phyloP scores from a whole-genome alignment of 2,329 filamentous ascomycete species.

The Verticillium klebahnii region DNA sequence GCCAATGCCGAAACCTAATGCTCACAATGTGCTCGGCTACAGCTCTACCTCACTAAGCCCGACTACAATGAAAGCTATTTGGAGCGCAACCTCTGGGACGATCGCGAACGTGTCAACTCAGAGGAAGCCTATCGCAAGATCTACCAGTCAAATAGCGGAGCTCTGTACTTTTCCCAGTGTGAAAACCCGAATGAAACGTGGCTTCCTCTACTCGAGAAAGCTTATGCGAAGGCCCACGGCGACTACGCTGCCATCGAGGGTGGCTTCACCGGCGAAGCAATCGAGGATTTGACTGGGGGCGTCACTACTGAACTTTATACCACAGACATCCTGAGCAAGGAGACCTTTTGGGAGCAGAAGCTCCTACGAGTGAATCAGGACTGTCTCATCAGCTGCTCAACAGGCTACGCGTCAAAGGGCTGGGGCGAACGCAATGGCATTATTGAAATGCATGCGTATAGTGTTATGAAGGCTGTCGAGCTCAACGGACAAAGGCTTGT shows the following conservation, averaged over 20 bases:
- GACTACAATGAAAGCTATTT: slow-evolving; percentile 57
- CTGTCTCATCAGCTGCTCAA: slow-evolving; percentile 64
- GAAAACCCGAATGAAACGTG: slow-evolving; percentile 73
- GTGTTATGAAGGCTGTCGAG: slow-evolving; percentile 54
- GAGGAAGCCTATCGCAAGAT: slow-evolving; percentile 61
- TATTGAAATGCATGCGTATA: slow-evolving; percentile 55
- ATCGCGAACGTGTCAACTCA: slow-evolving; percentile 43
- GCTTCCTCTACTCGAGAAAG: slow-evolving; percentile 75
- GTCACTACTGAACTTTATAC: slow-evolving; percentile 63
- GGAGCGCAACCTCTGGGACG: slow-evolving; percentile 38
- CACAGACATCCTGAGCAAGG: slow-evolving; percentile 66
- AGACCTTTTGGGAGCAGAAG: slow-evolving; percentile 70
- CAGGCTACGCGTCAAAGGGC: slow-evolving; percentile 40
- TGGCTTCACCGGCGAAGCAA: slow-evolving; percentile 58
- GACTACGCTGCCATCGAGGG: slow-evolving; percentile 73
- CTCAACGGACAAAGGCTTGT: slow-evolving; percentile 59
- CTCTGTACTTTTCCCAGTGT: slow-evolving; percentile 74
- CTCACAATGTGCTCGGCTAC: background rate
- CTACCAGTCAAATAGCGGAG: slow-evolving; percentile 69
- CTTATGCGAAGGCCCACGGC: slow-evolving; percentile 75
- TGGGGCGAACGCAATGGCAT: slow-evolving; percentile 51
- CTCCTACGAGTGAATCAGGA: slow-evolving; percentile 73
- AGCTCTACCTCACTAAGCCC: slow-evolving; percentile 50
- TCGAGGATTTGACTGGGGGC: slow-evolving; percentile 60
- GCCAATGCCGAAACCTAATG: background rate